phyloP scores from a whole-genome alignment of 176 grass and related monocot species.

The Carex littledalei region DNA sequence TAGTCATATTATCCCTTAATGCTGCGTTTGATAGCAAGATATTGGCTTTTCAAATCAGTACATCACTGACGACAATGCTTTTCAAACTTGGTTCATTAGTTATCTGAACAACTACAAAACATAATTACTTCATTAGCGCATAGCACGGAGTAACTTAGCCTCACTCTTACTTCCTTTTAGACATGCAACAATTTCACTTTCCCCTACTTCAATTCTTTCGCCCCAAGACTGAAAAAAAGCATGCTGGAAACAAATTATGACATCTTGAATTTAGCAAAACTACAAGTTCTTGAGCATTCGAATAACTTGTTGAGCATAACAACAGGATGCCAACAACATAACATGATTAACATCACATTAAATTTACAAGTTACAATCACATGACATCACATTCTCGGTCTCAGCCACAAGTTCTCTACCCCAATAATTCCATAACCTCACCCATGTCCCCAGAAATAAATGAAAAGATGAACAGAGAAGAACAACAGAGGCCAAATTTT shows the following conservation, averaged over 20 bases:
- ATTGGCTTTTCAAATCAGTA: no score
- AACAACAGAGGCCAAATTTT: slow-evolving; percentile 1
- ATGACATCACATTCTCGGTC: slow-evolving; percentile 19
- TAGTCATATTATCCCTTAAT: no score
- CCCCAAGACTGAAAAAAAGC: no score
- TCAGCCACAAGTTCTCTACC: slow-evolving; percentile 12
- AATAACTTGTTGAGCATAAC: background rate
- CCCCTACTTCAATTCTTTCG: no score
- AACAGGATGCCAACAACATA: slow-evolving; percentile 1
- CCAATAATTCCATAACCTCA: slow-evolving; percentile 9
- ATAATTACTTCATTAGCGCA: background rate
- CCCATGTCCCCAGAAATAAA: background rate
- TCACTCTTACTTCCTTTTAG: no score
- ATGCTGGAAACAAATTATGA: background rate
- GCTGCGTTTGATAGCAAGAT: no score
- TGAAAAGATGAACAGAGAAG: background rate
- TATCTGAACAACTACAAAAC: background rate
- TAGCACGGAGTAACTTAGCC: no score
- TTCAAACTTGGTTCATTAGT: background rate
- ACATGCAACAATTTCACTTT: no score
- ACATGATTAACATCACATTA: slow-evolving; percentile 24
- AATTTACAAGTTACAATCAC: slow-evolving; percentile 29
- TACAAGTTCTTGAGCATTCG: slow-evolving; percentile 12
- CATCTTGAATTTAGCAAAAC: background rate
- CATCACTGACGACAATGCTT: background rate